Evolutionary conservation across 2,329 filamentous ascomycete species (phyloP).

Genomic region (Coniochaeta hoffmannii): DNA sequence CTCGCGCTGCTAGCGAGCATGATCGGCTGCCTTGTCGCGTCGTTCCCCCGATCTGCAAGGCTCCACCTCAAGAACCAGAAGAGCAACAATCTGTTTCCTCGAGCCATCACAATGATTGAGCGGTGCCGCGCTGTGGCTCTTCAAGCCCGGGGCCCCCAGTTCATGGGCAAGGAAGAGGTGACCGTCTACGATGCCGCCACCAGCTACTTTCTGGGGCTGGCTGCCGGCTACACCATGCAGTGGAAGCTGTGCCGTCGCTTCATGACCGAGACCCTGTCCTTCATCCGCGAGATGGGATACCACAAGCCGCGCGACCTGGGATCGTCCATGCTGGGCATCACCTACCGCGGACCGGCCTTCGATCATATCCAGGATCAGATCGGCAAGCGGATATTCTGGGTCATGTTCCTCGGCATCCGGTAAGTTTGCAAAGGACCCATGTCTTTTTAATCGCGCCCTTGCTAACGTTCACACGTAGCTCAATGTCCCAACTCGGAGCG

Average conservation of each 20-base stretch:
- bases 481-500: conserved; percentile 70
- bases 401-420: conserved; percentile 67
- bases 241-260: conserved; percentile 62
- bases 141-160: conserved; percentile 53
- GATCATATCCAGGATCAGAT: conserved; percentile 68
- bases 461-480: conserved; percentile 36
- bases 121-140: conserved; percentile 64
- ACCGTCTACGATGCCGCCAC: conserved; percentile 54
- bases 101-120: conserved; percentile 61
- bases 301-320: conserved; percentile 43
- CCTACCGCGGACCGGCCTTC: conserved; percentile 34
- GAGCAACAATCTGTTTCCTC: conserved; percentile 58
- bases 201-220: conserved; percentile 67
- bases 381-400: conserved; percentile 77
- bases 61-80: conserved; percentile 62
- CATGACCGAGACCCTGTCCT: conserved; percentile 63
- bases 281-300: conserved; percentile 60
- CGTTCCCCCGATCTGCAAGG: conserved; percentile 65
- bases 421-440: conserved; percentile 23
- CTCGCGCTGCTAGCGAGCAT: conserved; percentile 66
- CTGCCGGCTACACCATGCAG: conserved; percentile 60
- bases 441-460: neutral
- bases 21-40: conserved; percentile 66
- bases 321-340: conserved; percentile 15
- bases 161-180: conserved; percentile 38